Percentiles rank a stretch among this genome's conserved stretches.
phyloP scores from a whole-genome alignment of 805 yeast species.

The Babjeviella inositovora region DNA sequence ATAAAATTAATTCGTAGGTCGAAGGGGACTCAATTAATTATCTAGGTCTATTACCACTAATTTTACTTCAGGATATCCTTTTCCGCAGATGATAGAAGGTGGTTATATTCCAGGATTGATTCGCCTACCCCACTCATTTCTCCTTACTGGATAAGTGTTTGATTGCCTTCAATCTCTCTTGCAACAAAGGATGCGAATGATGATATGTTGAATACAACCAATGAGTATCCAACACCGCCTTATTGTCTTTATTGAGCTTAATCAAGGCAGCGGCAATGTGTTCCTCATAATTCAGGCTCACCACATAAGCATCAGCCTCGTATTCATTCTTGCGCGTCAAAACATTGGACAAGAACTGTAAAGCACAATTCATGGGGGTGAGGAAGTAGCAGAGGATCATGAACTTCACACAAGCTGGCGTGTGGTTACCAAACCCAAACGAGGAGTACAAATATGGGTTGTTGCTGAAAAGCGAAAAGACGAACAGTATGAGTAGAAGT shows the following conservation, averaged over 20 bases:
- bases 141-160: slow-evolving; percentile 21
- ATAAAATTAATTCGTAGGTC: too few relatives aligned
- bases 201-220: slow-evolving; percentile 80
- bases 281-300: slow-evolving; percentile 50
- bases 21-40: too few relatives aligned
- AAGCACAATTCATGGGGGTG: slow-evolving; percentile 57
- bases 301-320: slow-evolving; percentile 86
- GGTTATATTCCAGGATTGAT: too few relatives aligned
- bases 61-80: too few relatives aligned
- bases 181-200: slow-evolving; percentile 81
- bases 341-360: slow-evolving; percentile 51
- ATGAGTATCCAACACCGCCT: slow-evolving; percentile 80
- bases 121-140: too few relatives aligned
- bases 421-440: slow-evolving; percentile 61
- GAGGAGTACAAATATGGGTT: slow-evolving; percentile 65
- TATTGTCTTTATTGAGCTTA: slow-evolving; percentile 63
- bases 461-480: slow-evolving; percentile 68
- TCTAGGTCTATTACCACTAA: too few relatives aligned
- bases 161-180: slow-evolving; percentile 76
- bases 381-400: slow-evolving; percentile 63
- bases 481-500: slow-evolving; percentile 44
- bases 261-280: slow-evolving; percentile 61
- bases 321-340: slow-evolving; percentile 80
- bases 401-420: slow-evolving; percentile 74
- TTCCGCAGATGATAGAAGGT: too few relatives aligned